Conservation (phyloP, 2,329 filamentous ascomycete genomes). For the Fusarium sp. region DNA sequence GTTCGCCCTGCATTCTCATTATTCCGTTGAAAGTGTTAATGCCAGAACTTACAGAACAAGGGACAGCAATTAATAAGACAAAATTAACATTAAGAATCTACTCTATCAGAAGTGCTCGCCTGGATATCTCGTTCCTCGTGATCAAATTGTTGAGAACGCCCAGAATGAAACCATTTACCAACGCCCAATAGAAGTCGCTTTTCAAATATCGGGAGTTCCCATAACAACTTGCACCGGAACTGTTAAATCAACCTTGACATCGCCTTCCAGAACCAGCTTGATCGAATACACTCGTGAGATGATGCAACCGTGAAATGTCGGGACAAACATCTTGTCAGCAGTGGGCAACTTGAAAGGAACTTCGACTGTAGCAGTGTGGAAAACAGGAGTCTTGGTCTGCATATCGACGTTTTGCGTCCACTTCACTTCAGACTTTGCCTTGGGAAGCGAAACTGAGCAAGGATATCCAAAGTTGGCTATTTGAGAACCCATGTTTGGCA, state of each 20-base stretch:
- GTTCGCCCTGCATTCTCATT: too few relatives aligned
- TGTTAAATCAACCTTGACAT: constrained; percentile 38
- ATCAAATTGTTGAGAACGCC: constrained; percentile 10
- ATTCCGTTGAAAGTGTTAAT: too few relatives aligned
- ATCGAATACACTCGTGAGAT: constrained; percentile 33
- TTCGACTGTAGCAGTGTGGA: constrained; percentile 39
- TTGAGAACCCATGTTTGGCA: constrained; percentile 38
- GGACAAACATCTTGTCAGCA: constrained; percentile 38
- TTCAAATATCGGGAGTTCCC: constrained; percentile 25
- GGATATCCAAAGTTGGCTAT: constrained; percentile 36
- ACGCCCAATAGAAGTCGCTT: not conserved
- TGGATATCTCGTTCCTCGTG: constrained; percentile 41
- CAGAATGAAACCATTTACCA: constrained; percentile 4
- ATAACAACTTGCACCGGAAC: constrained; percentile 41
- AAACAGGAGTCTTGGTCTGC: constrained; percentile 27
- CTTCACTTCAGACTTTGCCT: not conserved
- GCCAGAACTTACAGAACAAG: too few relatives aligned
- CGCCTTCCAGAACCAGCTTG: constrained; percentile 33
- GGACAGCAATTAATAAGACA: not conserved
- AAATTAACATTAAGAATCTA: constrained; percentile 34
- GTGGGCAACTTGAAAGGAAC: constrained; percentile 31
- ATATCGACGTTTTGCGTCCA: constrained; percentile 42
- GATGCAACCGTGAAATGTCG: constrained; percentile 37
- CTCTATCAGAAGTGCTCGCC: constrained; percentile 27
- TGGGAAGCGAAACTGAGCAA: constrained; percentile 22